Evolutionary conservation across 192 early-diverging fungal genomes (phyloP), one percentile per base, ranked within the genome.

Genomic region (Coemansia sp.): DNA sequence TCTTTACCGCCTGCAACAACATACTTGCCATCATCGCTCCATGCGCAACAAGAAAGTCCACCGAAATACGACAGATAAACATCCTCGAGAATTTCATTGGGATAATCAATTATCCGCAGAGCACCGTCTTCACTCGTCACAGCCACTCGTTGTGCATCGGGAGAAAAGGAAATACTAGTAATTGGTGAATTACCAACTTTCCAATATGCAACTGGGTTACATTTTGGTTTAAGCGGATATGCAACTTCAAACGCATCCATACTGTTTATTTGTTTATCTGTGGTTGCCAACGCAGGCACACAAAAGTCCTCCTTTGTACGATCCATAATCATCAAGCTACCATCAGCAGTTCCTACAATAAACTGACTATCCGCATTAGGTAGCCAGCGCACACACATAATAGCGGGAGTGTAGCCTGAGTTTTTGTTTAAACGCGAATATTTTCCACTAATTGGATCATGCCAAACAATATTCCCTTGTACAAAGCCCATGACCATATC

Each of bases 1-100:
- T 98, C 95, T 66, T 98, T 93, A 9, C 94, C 94, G 23, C 96
- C 94, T 3, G 90, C 88, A 60, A 91, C 68, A 21, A 93, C 76
- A 61, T 90, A 95, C 67, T 86, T 88, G 46, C 91, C 92, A 72
- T 97, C 95, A 9, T 90, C 91, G 67, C 94, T 95, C 93, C 94
- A 99, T 8, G 87, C 84, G 9, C 90, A 89, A 68, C 95, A 97
- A 17, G 81, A 84, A 10, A 99, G 71, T 0, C 92, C 95, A 59
- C 93, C 95, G 83, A 94, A 96, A 67, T 93, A 97, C 30, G 87
- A 84, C 30, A 65, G 68, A 61, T 89, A 95, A 0, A 91, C 90
- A 78, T 95, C 93, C 54, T 86, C 70, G 17, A 96, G 67, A 7
- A 52, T 78, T 68, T 96, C 93, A 14, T 81, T 65, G 4, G 78